A percentile compares a stretch with the other conserved stretches of the same genome.
Conservation (phyloP, 1,284 basidiomycete genomes). For the Mycosarcoma maydis region DNA sequence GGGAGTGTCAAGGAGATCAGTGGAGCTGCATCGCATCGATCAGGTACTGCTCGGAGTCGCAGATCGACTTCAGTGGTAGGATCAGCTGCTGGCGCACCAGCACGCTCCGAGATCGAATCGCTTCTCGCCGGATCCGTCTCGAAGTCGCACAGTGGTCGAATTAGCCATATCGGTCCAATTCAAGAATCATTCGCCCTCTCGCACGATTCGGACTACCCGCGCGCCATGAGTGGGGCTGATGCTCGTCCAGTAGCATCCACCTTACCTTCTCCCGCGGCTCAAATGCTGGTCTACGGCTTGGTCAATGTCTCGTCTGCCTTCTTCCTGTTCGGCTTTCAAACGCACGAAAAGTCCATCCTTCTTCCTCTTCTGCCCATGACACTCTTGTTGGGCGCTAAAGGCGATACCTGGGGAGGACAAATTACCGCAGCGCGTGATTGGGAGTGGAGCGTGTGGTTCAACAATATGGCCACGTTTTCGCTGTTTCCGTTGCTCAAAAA, state of each 20-base stretch:
- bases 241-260: conserved; percentile 71
- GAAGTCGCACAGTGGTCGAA: conserved; percentile 18
- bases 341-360: conserved; percentile 93
- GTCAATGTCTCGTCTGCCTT: conserved; percentile 74
- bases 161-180: conserved; percentile 8
- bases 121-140: conserved; percentile 49
- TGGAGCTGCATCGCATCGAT: conserved; percentile 14
- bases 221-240: conserved; percentile 30
- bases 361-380: conserved; percentile 85
- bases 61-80: conserved; percentile 43
- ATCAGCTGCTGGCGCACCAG: conserved; percentile 23
- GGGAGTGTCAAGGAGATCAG: conserved; percentile 14
- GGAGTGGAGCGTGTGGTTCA: conserved; percentile 80
- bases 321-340: conserved; percentile 94
- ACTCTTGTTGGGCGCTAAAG: conserved; percentile 76
- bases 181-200: conserved; percentile 41
- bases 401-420: conserved; percentile 64
- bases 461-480: conserved; percentile 85
- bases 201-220: conserved; percentile 59
- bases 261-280: conserved; percentile 74
- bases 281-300: conserved; percentile 63
- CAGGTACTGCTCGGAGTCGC: conserved; percentile 22
- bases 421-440: conserved; percentile 72
- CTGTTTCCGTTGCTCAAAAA: conserved; percentile 88
- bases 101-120: conserved; percentile 45